These are phyloP conservation scores for Schizosaccharomyces pombe DNA, from an alignment of 805 yeast genomes.

Conservation along the genomic window ASM294v3 CU329670.1:611501-612000, in stretches of 20 bases:
- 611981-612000: constrained; percentile 85
- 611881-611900: constrained; percentile 80
- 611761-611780: constrained; percentile 52
- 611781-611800: constrained; percentile 45
- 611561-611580: constrained; percentile 33
- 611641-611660: constrained; percentile 28
- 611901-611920: constrained; percentile 65
- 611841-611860: constrained; percentile 96
- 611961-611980: constrained; percentile 71
- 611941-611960: constrained; percentile 61
- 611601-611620: constrained; percentile 46
- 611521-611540: constrained; percentile 42
- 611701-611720: constrained; percentile 80
- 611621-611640: constrained; percentile 30
- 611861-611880: constrained; percentile 74
- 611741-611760: constrained; percentile 74
- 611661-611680: constrained; percentile 91
- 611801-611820: constrained; percentile 56
- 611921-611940: constrained; percentile 59
- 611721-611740: constrained; percentile 63
- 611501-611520: constrained; percentile 63
- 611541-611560: constrained; percentile 23
- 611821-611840: constrained; percentile 87
- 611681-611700: constrained; percentile 74
- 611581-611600: constrained; percentile 32